phyloP scores from a whole-genome alignment of 2,329 filamentous ascomycete genomes.

The Zalaria sp. region DNA sequence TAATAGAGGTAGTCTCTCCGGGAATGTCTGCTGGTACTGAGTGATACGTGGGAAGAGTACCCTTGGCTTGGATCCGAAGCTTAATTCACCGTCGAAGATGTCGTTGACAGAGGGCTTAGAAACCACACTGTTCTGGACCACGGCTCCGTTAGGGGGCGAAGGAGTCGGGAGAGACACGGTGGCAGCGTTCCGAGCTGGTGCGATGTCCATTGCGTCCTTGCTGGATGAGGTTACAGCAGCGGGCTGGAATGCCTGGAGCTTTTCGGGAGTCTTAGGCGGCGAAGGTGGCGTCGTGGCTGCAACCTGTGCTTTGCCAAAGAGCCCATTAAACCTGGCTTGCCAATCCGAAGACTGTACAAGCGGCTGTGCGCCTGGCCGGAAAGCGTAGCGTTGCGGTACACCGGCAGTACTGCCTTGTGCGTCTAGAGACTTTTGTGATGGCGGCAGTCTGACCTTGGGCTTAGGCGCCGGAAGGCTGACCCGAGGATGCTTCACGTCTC shows the following conservation, averaged over 20 bases:
- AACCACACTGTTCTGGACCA: conserved; percentile 16
- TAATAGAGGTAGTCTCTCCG: neutral
- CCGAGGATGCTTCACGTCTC: conserved; percentile 49
- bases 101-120: conserved; percentile 27
- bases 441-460: conserved; percentile 71
- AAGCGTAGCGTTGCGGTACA: conserved; percentile 24
- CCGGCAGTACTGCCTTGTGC: conserved; percentile 25
- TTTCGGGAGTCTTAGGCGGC: conserved; percentile 23
- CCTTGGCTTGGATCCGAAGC: conserved; percentile 31
- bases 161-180: conserved; percentile 54
- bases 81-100: conserved; percentile 29
- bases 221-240: conserved; percentile 5
- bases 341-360: conserved; percentile 41
- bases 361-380: conserved; percentile 25
- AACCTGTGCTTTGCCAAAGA: conserved; percentile 50
- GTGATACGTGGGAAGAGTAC: conserved; percentile 15
- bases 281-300: conserved; percentile 23
- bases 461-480: conserved; percentile 56
- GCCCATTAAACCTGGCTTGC: conserved; percentile 73
- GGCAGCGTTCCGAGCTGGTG: conserved; percentile 54
- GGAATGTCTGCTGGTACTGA: conserved; percentile 8
- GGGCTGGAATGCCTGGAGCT: conserved; percentile 22
- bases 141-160: conserved; percentile 10
- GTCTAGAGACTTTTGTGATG: conserved; percentile 30
- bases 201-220: conserved; percentile 35